Percentiles rank a stretch among this genome's conserved stretches.
These are phyloP conservation scores for Oryza nivara DNA, from an alignment of 176 grass and related monocot genomes.

Conservation along the genomic window DNA sequence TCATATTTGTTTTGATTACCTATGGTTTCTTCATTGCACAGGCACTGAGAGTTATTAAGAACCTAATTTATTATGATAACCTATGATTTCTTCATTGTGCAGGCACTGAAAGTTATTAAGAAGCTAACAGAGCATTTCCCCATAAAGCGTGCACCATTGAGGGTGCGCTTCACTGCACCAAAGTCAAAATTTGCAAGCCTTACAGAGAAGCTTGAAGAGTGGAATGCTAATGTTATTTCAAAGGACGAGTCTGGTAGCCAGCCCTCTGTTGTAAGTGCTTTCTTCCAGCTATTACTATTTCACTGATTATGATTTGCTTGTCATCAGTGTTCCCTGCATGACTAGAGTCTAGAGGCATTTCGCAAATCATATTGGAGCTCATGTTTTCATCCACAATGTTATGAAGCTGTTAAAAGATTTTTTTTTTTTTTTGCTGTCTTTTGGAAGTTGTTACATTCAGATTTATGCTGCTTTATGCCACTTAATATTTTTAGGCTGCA, in stretches of 20 bases:
- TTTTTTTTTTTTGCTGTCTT: slow-evolving; percentile 2
- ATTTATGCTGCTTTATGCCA: not conserved
- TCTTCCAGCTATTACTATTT: not conserved
- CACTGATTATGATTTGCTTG: not conserved
- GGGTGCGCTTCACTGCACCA: slow-evolving; percentile 68
- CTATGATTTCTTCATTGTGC: slow-evolving; percentile 19
- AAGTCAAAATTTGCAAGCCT: slow-evolving; percentile 64
- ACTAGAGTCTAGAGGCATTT: not conserved
- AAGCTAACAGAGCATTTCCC: slow-evolving; percentile 73
- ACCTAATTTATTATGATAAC: slow-evolving; percentile 44
- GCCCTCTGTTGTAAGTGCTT: slow-evolving; percentile 65
- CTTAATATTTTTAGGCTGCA: not conserved
- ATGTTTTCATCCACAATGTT: not conserved
- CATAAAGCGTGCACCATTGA: slow-evolving; percentile 85
- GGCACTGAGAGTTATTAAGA: slow-evolving; percentile 82
- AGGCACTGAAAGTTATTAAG: slow-evolving; percentile 91
- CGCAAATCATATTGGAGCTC: not conserved
- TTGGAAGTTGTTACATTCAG: not conserved
- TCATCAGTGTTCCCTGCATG: not conserved
- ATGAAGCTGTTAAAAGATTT: not conserved
- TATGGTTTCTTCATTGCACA: slow-evolving; percentile 33
- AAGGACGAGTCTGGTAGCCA: slow-evolving; percentile 65
- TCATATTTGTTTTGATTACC: not conserved
- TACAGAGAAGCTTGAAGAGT: slow-evolving; percentile 62
- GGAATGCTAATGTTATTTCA: slow-evolving; percentile 69